phyloP scores from a whole-genome alignment of 2,329 filamentous ascomycete genomes.

The Ilyonectria robusta region DNA sequence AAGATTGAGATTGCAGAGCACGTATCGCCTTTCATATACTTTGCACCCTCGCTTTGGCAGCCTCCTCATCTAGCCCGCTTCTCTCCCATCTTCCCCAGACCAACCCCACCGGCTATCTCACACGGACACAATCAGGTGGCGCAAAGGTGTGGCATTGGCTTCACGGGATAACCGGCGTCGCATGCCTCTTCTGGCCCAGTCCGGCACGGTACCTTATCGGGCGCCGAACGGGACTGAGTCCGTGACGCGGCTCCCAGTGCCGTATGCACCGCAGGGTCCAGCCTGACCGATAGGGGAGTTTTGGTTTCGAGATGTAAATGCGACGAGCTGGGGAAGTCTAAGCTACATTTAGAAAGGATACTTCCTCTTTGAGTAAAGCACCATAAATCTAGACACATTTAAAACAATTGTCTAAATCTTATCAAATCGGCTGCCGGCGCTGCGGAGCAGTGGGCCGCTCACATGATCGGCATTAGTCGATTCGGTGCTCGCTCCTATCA shows the following conservation, averaged over 20 bases:
- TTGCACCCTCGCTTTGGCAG: neutral
- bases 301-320: slow-evolving; percentile 11
- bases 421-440: slow-evolving; percentile 7
- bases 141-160: slow-evolving; percentile 5
- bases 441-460: slow-evolving; percentile 12
- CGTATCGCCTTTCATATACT: slow-evolving; percentile 18
- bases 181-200: slow-evolving; percentile 2
- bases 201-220: slow-evolving; percentile 16
- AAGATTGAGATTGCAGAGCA: slow-evolving; percentile 13
- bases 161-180: slow-evolving; percentile 2
- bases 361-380: slow-evolving; percentile 6
- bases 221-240: neutral
- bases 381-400: slow-evolving; percentile 1
- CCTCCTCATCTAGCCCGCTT: slow-evolving; percentile 2
- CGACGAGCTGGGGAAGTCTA: neutral
- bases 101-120: slow-evolving; percentile 18
- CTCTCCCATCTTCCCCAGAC: slow-evolving; percentile 18
- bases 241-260: slow-evolving; percentile 15
- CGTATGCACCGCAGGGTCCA: slow-evolving; percentile 8
- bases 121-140: slow-evolving; percentile 17
- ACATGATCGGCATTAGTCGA: slow-evolving; percentile 13
- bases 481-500: slow-evolving; percentile 11
- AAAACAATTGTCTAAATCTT: slow-evolving; percentile 5
- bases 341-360: neutral
- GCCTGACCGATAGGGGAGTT: slow-evolving; percentile 4